Evolutionary conservation across 1,284 basidiomycete species (phyloP), one percentile per base, ranked within the genome.

Genomic region (Malassezia furfur): DNA sequence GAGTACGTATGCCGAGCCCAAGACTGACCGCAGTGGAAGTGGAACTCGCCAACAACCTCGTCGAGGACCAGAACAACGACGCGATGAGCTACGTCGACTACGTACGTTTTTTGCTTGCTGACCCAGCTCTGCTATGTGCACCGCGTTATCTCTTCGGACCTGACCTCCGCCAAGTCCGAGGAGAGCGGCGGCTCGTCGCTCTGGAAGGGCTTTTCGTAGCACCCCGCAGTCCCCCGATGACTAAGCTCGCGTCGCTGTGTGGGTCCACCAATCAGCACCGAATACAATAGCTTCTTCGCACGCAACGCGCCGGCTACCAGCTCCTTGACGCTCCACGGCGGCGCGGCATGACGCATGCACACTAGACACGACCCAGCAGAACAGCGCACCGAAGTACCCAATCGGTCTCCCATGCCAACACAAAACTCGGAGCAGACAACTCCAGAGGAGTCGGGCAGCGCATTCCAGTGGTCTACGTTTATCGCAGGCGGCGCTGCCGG

Each of bases 31-130:
- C 35, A 39, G 52, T 84, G 57, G 94, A 99, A 78, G 83, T 98
- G 50, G 94, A 98, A 74, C 91, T 93, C 67, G 89, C 87, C 61
- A 94, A 98, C 78, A 87, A 93, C 84, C 80, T 99, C 14, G 84
- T 96, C 12, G 94, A 99, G 78, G 94, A 98, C 77, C 84, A 86
- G 74, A 98, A 98, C 76, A 96, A 96, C 69, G 91, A 89, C 43
- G 86, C 86, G 0, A 83, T 94, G 83, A 70, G 67, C 61, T 73
- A 73, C 52, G 69, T 74, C 34, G 72, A 74, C 54, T 73, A 74
- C 50, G 40, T 63, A 37, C 17, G 50, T 58, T 19, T 36, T 3
- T 15, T n/a, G 5, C 12, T 21, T 17, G 35, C 35, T 31, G 17
- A 12, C 30, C 40, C 51, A 60, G 48, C 60, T 70, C 14, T 70